A percentile compares a stretch with the other conserved stretches of the same genome.
Conservation (phyloP, 345 rosid species). For the Rhodamnia rubescens region DNA sequence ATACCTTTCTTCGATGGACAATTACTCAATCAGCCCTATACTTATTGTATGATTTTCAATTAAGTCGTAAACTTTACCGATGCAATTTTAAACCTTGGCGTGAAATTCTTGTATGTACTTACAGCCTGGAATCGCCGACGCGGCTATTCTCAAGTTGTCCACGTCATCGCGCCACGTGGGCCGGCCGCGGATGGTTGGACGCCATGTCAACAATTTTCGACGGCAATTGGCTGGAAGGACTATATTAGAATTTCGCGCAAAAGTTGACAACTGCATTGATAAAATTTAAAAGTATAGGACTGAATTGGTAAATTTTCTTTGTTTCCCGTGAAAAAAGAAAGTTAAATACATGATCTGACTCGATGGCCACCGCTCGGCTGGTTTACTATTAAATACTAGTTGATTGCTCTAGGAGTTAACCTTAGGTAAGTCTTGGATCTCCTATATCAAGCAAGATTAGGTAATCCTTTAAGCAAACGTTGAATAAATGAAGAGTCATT, state of each 20-base stretch:
- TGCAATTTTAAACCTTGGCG: no score
- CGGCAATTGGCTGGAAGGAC: background rate
- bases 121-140: no score
- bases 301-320: background rate
- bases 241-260: fast-evolving
- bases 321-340: background rate
- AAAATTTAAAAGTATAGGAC: background rate
- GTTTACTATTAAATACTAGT: background rate
- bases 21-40: no score
- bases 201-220: no score
- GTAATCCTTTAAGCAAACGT: background rate
- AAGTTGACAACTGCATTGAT: fast-evolving
- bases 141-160: no score
- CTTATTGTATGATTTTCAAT: no score
- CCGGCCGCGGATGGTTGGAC: fast-evolving
- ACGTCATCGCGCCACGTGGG: no score
- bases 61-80: no score
- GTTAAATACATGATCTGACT: background rate
- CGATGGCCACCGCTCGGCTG: background rate
- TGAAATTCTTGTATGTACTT: no score
- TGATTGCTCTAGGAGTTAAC: background rate
- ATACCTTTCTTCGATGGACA: no score
- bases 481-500: background rate
- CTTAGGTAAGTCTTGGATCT: background rate
- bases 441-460: background rate